A percentile compares a stretch with the other conserved stretches of the same genome.
These are phyloP conservation scores for Neopestalotiopsis sp. DNA, from an alignment of 2,329 filamentous ascomycete species.

Conservation along the genomic window DNA sequence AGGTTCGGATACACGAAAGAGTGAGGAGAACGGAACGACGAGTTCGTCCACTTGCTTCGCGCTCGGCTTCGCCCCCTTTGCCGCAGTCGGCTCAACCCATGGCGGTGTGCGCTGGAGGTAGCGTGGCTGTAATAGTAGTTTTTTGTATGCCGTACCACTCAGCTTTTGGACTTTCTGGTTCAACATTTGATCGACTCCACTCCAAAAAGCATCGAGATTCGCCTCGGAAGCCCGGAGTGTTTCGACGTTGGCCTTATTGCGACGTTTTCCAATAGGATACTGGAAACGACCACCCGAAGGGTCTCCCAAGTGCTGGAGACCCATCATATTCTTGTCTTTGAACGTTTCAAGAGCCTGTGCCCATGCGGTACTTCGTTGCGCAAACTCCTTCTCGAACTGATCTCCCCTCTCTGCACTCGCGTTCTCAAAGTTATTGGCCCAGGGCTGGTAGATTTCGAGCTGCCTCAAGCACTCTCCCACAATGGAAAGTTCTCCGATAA, in stretches of 20 bases:
- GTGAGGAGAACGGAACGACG: slow-evolving; percentile 13
- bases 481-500: slow-evolving; percentile 53
- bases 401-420: slow-evolving; percentile 30
- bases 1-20: not conserved
- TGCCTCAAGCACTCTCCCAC: slow-evolving; percentile 50
- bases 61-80: slow-evolving; percentile 31
- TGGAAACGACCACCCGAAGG: slow-evolving; percentile 46
- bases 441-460: slow-evolving; percentile 53
- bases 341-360: slow-evolving; percentile 24
- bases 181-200: not conserved
- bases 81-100: slow-evolving; percentile 47
- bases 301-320: slow-evolving; percentile 22
- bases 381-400: slow-evolving; percentile 35
- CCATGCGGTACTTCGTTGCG: slow-evolving; percentile 22
- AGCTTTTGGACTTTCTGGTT: slow-evolving; percentile 21
- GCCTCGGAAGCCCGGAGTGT: slow-evolving; percentile 27
- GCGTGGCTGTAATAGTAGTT: slow-evolving; percentile 40
- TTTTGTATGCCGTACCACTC: slow-evolving; percentile 31
- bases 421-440: slow-evolving; percentile 48
- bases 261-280: slow-evolving; percentile 40
- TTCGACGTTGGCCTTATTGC: slow-evolving; percentile 29
- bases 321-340: slow-evolving; percentile 24
- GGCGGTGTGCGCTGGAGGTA: slow-evolving; percentile 52
- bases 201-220: slow-evolving; percentile 31
- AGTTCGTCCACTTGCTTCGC: not conserved